A percentile compares a stretch with the other conserved stretches of the same genome.
These are phyloP conservation scores for Nothophoma quercina DNA, from an alignment of 2,329 filamentous ascomycete species.

Conservation along the genomic window DNA sequence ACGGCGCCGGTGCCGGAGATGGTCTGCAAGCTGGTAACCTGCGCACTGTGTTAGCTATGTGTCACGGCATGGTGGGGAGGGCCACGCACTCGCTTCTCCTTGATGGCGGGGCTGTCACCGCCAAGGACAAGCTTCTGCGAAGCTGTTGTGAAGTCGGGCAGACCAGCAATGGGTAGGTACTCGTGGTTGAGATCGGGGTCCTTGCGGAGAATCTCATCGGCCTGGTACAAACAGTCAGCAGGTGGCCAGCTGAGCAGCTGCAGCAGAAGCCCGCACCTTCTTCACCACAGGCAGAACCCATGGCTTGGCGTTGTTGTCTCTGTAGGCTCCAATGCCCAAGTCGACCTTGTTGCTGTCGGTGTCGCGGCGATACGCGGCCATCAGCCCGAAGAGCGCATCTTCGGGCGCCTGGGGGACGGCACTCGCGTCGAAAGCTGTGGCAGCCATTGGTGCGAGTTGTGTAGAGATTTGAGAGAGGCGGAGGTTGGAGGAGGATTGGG, in stretches of 20 bases:
- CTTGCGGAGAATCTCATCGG: constrained; percentile 85
- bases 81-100: constrained; percentile 74
- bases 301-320: constrained; percentile 93
- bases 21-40: constrained; percentile 82
- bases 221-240: constrained; percentile 62
- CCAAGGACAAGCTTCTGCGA: constrained; percentile 92
- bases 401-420: constrained; percentile 89
- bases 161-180: constrained; percentile 94
- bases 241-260: neutral
- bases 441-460: constrained; percentile 72
- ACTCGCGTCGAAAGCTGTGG: constrained; percentile 77
- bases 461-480: constrained; percentile 66
- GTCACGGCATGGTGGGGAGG: constrained; percentile 30
- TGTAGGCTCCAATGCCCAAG: constrained; percentile 92
- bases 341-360: constrained; percentile 82
- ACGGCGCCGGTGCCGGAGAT: constrained; percentile 97
- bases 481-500: constrained; percentile 38
- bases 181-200: constrained; percentile 96
- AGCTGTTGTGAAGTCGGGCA: constrained; percentile 84
- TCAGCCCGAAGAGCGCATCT: constrained; percentile 92
- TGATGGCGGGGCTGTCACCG: constrained; percentile 77
- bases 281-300: constrained; percentile 97
- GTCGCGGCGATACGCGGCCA: constrained; percentile 86
- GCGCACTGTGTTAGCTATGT: constrained; percentile 34
- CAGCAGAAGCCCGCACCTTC: constrained; percentile 70